Base-by-base conservation (phyloP, 2,329 filamentous ascomycete genomes). In the Plectosphaerella plurivora region DNA sequence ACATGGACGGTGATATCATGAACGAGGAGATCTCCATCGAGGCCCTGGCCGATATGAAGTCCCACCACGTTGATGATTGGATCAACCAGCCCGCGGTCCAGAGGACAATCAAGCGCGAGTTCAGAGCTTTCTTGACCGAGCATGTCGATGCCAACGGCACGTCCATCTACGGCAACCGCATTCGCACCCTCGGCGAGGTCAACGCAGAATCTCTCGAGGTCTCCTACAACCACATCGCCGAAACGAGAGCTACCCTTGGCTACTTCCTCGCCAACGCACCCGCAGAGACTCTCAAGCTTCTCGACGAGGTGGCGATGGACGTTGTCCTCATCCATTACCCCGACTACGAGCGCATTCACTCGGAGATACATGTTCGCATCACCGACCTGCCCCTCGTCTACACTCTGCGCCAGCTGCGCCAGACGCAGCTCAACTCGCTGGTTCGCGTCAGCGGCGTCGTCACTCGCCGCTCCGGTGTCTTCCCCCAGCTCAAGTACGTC, bases 241-340 rank as follows among this genome's bases (percentile, higher is more conserved):
- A 89, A 44, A 89, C 89, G 55, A 97, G 97, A 71, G 94, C 94
- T 24, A 94, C 94, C 51, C 76, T 99, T 16, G 94, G 92, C 14
- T 97, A 96, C 70, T 99, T 97, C 74, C 75, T 99, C 25, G 93
- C 93, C 59, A 99, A 97, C 65, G 91, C 93, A 1, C 94, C 94
- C 0, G 84, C 89, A n/a, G 93, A 97, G 69, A 89, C 97, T 65
- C 81, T 99, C 55, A 94, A 94, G 68, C 87, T 99, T 47, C 97
- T 99, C 64, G 94, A 99, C 62, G 87, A 96, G 59, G 93, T 97
- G 4, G 93, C 94, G 53, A 93, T 99, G 83, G 94, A 99, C 57
- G 92, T 95, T 37, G 93, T 95, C 5, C 82, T 97, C 20, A 84
- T 97, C 51, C 91, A 97, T 69, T 99, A 97, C 71, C 93, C 92